Conservation (phyloP, 768 basidiomycete genomes). For the Sutorius australiensis region DNA sequence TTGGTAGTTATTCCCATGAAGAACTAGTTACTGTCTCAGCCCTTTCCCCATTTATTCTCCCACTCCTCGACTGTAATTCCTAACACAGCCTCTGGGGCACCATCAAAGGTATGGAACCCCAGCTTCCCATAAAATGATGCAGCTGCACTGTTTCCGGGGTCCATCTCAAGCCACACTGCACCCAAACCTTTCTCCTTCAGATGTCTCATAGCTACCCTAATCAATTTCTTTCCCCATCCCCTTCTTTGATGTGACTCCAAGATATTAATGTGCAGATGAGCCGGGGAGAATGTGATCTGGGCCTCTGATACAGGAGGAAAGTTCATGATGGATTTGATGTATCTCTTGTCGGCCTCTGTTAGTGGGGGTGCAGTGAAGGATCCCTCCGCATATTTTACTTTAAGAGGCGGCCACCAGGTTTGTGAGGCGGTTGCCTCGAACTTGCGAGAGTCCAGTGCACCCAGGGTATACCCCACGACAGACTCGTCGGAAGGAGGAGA, state of each 20-base stretch:
- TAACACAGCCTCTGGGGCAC: constrained; percentile 46
- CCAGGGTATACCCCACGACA: constrained; percentile 71
- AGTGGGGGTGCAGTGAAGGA: constrained; percentile 11
- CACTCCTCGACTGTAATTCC: constrained; percentile 50
- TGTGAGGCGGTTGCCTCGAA: constrained; percentile 54
- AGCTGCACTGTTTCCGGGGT: constrained; percentile 58
- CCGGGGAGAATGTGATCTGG: constrained; percentile 62
- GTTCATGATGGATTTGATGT: constrained; percentile 34
- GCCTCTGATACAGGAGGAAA: constrained; percentile 44
- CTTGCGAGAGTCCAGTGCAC: constrained; percentile 60
- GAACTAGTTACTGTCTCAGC: no score
- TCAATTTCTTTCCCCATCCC: constrained; percentile 69
- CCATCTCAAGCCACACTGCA: constrained; percentile 66
- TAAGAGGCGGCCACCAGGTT: constrained; percentile 66
- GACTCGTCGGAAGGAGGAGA: constrained; percentile 30
- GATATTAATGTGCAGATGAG: constrained; percentile 75
- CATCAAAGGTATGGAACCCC: constrained; percentile 58
- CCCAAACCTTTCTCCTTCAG: constrained; percentile 44
- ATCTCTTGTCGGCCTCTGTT: constrained; percentile 26
- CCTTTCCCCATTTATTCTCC: constrained; percentile 15
- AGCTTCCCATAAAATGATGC: constrained; percentile 58
- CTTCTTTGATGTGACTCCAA: constrained; percentile 60
- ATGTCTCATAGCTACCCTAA: constrained; percentile 50
- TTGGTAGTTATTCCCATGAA: no score
- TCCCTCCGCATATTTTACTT: constrained; percentile 45